Conservation (phyloP, 2,329 filamentous ascomycete genomes). For the Fusarium sp. region DNA sequence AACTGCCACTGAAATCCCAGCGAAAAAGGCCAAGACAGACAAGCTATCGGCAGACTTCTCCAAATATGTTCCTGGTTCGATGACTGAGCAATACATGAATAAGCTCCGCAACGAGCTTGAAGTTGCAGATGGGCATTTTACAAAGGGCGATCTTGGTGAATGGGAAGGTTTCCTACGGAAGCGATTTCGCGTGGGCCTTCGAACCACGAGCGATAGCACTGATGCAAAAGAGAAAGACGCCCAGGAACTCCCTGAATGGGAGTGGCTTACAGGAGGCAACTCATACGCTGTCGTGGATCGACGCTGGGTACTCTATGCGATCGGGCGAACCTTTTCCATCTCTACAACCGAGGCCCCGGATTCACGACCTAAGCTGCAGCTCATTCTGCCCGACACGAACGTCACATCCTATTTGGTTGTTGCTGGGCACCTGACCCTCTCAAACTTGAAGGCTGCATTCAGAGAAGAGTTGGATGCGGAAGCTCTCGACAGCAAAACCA, state of each 20-base stretch:
- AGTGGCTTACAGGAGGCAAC: constrained; percentile 57
- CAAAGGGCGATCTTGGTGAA: constrained; percentile 57
- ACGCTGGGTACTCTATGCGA: constrained; percentile 72
- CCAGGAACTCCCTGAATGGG: constrained; percentile 60
- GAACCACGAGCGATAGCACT: constrained; percentile 27
- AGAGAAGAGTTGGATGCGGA: constrained; percentile 60
- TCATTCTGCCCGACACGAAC: constrained; percentile 63
- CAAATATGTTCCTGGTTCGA: constrained; percentile 59
- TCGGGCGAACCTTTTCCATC: constrained; percentile 71
- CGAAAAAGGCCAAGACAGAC: constrained; percentile 50
- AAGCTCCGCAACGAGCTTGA: constrained; percentile 59
- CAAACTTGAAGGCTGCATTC: constrained; percentile 70
- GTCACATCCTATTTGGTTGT: constrained; percentile 69
- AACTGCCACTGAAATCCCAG: constrained; percentile 53
- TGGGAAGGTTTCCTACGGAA: constrained; percentile 64
- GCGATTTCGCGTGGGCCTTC: constrained; percentile 60
- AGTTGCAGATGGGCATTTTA: constrained; percentile 61
- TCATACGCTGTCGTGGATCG: constrained; percentile 69
- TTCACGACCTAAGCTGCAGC: constrained; percentile 47
- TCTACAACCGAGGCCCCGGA: constrained; percentile 57
- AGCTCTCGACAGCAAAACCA: constrained; percentile 57
- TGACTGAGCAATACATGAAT: constrained; percentile 62
- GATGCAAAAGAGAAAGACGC: constrained; percentile 42
- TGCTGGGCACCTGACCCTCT: constrained; percentile 69
- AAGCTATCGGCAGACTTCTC: constrained; percentile 51